Evolutionary conservation across 2,329 filamentous ascomycete genomes (phyloP).

Genomic region (Boeremia exigua): DNA sequence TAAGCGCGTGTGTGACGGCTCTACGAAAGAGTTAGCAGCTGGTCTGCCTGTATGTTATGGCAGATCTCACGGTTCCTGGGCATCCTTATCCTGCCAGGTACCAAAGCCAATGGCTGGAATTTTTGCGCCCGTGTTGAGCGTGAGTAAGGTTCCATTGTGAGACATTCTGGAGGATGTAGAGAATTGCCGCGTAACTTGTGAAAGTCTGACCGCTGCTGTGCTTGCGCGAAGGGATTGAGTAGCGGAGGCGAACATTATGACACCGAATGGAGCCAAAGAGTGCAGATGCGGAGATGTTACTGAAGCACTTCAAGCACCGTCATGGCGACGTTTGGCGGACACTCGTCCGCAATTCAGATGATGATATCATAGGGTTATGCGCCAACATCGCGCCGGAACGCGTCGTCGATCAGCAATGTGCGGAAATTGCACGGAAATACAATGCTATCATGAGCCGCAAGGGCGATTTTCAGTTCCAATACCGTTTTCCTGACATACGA

Average conservation of each 20-base stretch:
- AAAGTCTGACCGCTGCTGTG: constrained; percentile 17
- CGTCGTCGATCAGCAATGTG: neutral
- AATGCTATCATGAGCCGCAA: neutral
- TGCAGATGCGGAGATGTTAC: neutral
- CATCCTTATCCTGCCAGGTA: constrained; percentile 41
- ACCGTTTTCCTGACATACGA: neutral
- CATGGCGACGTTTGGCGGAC: constrained; percentile 4
- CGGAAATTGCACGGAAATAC: constrained; percentile 11
- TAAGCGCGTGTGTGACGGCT: constrained; percentile 48
- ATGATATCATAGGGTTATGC: constrained; percentile 13
- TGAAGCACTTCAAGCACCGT: constrained; percentile 1
- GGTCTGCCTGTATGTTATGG: neutral
- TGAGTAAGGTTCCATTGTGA: constrained; percentile 52
- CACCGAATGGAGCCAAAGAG: neutral
- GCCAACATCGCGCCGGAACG: constrained; percentile 3
- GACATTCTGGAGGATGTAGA: constrained; percentile 33
- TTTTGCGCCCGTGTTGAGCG: constrained; percentile 71
- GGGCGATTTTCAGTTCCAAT: neutral
- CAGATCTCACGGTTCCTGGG: constrained; percentile 32
- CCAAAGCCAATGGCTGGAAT: constrained; percentile 74
- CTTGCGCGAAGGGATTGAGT: constrained; percentile 22
- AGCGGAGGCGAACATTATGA: constrained; percentile 24
- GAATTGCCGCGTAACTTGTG: constrained; percentile 26
- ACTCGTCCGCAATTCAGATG: neutral
- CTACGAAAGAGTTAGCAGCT: constrained; percentile 4